Conservation (phyloP, 805 yeast species). For the Candida patagonica region DNA sequence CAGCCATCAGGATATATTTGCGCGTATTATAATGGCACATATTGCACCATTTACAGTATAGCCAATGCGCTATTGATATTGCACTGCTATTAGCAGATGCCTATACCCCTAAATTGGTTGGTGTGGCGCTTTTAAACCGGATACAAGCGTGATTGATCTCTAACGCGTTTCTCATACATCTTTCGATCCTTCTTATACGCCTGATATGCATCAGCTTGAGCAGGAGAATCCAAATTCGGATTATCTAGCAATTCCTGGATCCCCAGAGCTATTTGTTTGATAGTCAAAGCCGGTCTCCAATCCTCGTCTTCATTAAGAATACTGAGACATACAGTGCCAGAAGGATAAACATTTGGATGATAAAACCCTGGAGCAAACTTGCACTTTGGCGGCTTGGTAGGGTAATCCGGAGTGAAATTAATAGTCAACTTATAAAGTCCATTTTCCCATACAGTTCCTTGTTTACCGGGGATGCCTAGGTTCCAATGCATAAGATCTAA, state of each 20-base stretch:
- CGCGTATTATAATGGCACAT: background rate
- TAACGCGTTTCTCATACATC: conserved; percentile 66
- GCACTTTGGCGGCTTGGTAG: conserved; percentile 94
- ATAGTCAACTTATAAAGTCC: conserved; percentile 84
- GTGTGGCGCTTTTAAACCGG: conserved; percentile 24
- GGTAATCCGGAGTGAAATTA: conserved; percentile 78
- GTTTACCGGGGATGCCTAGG: conserved; percentile 93
- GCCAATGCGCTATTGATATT: background rate
- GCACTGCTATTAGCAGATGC: background rate
- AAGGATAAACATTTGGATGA: conserved; percentile 96
- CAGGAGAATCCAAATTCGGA: conserved; percentile 95
- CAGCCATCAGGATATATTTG: background rate
- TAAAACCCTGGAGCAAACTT: conserved; percentile 82
- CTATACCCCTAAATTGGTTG: background rate
- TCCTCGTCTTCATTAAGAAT: conserved; percentile 92
- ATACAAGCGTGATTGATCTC: conserved; percentile 71
- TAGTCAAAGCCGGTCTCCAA: conserved; percentile 95
- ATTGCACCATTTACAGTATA: background rate
- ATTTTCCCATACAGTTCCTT: conserved; percentile 77
- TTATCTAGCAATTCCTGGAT: conserved; percentile 81
- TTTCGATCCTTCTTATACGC: conserved; percentile 54
- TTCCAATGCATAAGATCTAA: conserved; percentile 82
- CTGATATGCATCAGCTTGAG: conserved; percentile 86
- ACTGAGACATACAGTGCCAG: conserved; percentile 91
- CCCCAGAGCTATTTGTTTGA: conserved; percentile 83